Evolutionary conservation across 192 early-diverging fungal genomes (phyloP).

Genomic region (Umbelopsis vinacea): DNA sequence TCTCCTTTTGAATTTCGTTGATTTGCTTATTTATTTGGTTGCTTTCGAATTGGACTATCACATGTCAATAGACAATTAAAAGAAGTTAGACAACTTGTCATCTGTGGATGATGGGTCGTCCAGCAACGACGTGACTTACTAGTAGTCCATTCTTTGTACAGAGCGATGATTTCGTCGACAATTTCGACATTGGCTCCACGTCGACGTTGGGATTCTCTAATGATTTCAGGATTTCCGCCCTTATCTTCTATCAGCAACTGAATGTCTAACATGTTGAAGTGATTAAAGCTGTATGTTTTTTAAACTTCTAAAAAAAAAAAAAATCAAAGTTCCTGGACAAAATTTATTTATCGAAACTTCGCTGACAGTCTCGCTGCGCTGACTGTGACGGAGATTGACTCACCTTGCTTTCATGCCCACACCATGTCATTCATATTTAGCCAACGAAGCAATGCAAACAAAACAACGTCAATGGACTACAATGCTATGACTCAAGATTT

Average conservation of each 20-base stretch:
- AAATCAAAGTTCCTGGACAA: not conserved
- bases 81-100: not conserved
- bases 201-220: constrained; percentile 91
- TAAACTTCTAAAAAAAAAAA: not conserved
- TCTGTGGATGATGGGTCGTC: not conserved
- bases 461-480: not conserved
- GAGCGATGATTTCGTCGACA: constrained; percentile 90
- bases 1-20: constrained; percentile 92
- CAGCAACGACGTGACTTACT: constrained; percentile 55
- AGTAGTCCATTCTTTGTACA: constrained; percentile 89
- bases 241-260: constrained; percentile 87
- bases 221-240: constrained; percentile 92
- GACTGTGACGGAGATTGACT: constrained; percentile 11
- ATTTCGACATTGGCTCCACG: constrained; percentile 83
- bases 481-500: not conserved
- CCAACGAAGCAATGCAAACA: not conserved
- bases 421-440: not conserved
- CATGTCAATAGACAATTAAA: constrained; percentile 1
- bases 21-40: constrained; percentile 90
- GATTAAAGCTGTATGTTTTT: not conserved
- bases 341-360: too few relatives aligned
- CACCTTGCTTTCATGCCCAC: not conserved
- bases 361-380: not conserved
- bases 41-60: constrained; percentile 79
- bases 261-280: constrained; percentile 80